A percentile compares a stretch with the other conserved stretches of the same genome.
These are phyloP conservation scores for Tarenaya hassleriana DNA, from an alignment of 345 rosid genomes.

Conservation along the genomic window DNA sequence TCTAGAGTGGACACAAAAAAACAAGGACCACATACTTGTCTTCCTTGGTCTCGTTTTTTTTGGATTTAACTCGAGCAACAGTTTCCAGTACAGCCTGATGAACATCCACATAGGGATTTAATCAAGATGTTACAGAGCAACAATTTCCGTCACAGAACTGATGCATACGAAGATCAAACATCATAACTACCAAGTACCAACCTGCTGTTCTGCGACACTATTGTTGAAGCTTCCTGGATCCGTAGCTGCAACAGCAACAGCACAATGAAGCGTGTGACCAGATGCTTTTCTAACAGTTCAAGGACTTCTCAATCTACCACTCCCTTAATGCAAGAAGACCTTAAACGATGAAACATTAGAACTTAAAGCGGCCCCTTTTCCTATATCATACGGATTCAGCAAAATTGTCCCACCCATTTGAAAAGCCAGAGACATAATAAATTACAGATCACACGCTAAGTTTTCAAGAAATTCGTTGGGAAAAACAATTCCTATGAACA, in stretches of 20 bases:
- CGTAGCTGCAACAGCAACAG: slow-evolving; percentile 44
- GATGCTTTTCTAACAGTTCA: neutral
- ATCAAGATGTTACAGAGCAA: neutral
- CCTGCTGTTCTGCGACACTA: slow-evolving; percentile 83
- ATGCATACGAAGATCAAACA: slow-evolving; percentile 8
- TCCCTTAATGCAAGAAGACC: slow-evolving; percentile 11
- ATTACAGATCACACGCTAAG: slow-evolving; percentile 11
- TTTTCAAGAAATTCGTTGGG: slow-evolving; percentile 13
- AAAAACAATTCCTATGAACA: slow-evolving; percentile 11
- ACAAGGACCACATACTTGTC: slow-evolving; percentile 59
- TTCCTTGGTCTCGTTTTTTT: slow-evolving; percentile 80
- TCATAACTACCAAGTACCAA: slow-evolving; percentile 23
- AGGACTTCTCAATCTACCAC: slow-evolving; percentile 3
- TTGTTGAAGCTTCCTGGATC: slow-evolving; percentile 87
- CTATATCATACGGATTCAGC: slow-evolving; percentile 14
- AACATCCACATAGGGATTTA: slow-evolving; percentile 15
- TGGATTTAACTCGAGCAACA: slow-evolving; percentile 72
- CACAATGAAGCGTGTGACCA: neutral
- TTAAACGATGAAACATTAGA: slow-evolving; percentile 1
- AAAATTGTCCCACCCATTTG: neutral
- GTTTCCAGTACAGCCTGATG: slow-evolving; percentile 88
- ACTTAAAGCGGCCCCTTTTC: too few relatives aligned
- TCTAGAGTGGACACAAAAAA: neutral
- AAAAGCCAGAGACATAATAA: neutral
- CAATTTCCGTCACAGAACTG: neutral